Base-by-base conservation (phyloP, 495 filamentous ascomycete species). In the Penicillium soppii region DNA sequence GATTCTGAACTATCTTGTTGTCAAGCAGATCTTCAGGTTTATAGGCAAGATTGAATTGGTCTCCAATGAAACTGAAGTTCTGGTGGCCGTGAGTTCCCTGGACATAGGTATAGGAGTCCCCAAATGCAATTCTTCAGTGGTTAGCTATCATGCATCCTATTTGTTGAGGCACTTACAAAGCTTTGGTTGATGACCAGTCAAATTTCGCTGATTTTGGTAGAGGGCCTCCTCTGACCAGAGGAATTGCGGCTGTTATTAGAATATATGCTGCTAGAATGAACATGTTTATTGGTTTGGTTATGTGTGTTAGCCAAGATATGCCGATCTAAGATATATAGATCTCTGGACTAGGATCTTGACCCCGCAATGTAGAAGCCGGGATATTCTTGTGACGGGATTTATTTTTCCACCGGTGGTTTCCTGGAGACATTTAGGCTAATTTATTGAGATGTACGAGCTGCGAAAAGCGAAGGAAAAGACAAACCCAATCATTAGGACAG, bases 51-150 rank as follows among this genome's bases (percentile, higher is more conserved):
- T 74, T 51, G 37, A 72, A 51, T 23, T 61, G 54, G 54, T 75
- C 71, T 16, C 75, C 75, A 20, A 81, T 79, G 61, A 78, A 81
- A 47, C 69, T 72, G 50, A 53, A 80, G 57, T 78, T 77, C 22
- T 69, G 60, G 43, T 61, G 69, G 3, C 77, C 79, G 37, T 59
- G 54, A 5, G 71, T 78, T 15, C 77, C 78, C 62, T 80, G 76
- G 19, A 80, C 70, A 44, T 73, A 81, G 15, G 77, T 79, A 47
- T 81, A 82, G n/a, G 73, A 77, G 51, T 82, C 76, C 13, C 77
- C 79, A 50, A 82, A 82, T n/a, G 75, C 72, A 51, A 79, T 56
- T 12, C 71, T 74, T 41, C 1, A 10, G 8, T 2, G 5, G 19
- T 46, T 2, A 32, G 52, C 6, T 17, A 13, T 7, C 7, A 9